Conservation (phyloP, 1,139 yeast genomes). For the Diutina ranongensis region DNA sequence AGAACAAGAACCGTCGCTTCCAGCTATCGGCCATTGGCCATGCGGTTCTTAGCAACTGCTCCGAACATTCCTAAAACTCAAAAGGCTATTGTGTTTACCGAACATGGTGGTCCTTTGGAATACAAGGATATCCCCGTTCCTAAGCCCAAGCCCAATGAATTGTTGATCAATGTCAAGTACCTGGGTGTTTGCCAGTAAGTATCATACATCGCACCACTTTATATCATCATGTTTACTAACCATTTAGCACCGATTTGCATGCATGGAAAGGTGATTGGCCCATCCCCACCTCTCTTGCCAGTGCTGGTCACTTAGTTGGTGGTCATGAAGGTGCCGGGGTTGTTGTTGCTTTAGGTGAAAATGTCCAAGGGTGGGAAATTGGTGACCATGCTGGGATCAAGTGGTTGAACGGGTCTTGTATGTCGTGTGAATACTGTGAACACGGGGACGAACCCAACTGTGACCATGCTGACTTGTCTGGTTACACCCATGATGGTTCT, state of each 20-base stretch:
- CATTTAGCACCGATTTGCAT: conserved; percentile 11
- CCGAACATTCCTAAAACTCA: conserved; percentile 10
- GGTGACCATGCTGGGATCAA: conserved; percentile 12
- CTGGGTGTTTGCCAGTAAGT: conserved; percentile 11
- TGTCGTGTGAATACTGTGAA: conserved; percentile 12
- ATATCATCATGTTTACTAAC: conserved; percentile 6
- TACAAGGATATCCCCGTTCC: conserved; percentile 12
- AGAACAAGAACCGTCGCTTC: neutral
- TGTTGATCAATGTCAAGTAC: conserved; percentile 12
- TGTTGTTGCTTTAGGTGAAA: conserved; percentile 11
- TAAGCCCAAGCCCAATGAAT: conserved; percentile 11
- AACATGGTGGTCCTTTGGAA: conserved; percentile 12
- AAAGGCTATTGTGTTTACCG: conserved; percentile 11
- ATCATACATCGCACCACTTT: neutral
- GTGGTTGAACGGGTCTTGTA: conserved; percentile 13
- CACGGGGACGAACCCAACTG: conserved; percentile 12
- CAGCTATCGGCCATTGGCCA: neutral
- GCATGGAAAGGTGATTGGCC: conserved; percentile 13
- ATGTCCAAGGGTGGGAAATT: conserved; percentile 12
- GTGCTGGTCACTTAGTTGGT: conserved; percentile 10
- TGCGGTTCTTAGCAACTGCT: conserved; percentile 3
- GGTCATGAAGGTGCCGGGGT: conserved; percentile 14
- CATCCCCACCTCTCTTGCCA: neutral
- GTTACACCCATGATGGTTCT: conserved; percentile 13
- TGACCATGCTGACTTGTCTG: conserved; percentile 12